Evolutionary conservation across 768 basidiomycete genomes (phyloP).

Genomic region (Termitomyces sp.): DNA sequence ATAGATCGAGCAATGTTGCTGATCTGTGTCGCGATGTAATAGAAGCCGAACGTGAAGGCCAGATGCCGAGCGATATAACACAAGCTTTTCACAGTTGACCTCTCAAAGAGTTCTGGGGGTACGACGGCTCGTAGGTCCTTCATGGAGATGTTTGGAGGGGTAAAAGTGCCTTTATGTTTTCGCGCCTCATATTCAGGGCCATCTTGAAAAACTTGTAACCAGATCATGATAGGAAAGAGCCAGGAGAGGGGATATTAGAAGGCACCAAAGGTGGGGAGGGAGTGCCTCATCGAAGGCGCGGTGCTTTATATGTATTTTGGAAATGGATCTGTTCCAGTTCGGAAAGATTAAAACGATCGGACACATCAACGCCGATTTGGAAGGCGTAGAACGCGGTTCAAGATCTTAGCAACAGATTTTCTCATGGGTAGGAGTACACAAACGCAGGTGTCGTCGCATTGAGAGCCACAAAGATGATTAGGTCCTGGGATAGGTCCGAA

Average conservation of each 20-base stretch:
- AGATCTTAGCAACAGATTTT: slow-evolving; percentile 16
- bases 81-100: slow-evolving; percentile 41
- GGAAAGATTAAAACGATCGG: slow-evolving; percentile 21
- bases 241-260: background rate
- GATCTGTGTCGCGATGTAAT: slow-evolving; percentile 37
- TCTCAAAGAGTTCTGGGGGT: slow-evolving; percentile 45
- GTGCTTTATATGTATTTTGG: slow-evolving; percentile 15
- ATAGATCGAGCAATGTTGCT: slow-evolving; percentile 15
- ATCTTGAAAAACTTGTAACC: slow-evolving; percentile 45
- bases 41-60: slow-evolving; percentile 36
- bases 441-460: background rate
- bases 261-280: background rate
- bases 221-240: slow-evolving; percentile 27
- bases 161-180: slow-evolving; percentile 34
- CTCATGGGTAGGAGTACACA: slow-evolving; percentile 9
- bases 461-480: slow-evolving; percentile 2
- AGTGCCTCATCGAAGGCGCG: background rate
- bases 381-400: slow-evolving; percentile 9
- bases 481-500: slow-evolving; percentile 1
- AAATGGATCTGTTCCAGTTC: slow-evolving; percentile 13
- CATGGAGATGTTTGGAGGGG: slow-evolving; percentile 40
- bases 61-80: slow-evolving; percentile 45
- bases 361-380: slow-evolving; percentile 18
- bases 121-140: slow-evolving; percentile 48
- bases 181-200: slow-evolving; percentile 51